Conservation (phyloP, 148 eudicot genomes). For the Dianthus caryophyllus region DNA sequence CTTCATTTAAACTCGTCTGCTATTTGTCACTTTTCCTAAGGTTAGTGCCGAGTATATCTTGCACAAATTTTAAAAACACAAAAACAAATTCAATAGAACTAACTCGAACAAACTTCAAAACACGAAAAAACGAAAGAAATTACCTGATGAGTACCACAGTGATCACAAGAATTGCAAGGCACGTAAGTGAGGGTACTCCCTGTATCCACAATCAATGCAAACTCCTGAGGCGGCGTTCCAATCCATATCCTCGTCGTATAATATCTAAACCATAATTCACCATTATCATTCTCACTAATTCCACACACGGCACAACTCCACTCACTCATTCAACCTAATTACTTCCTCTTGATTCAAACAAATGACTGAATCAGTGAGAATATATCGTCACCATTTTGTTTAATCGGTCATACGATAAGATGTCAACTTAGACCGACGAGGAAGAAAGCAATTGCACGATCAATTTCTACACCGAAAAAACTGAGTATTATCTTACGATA, state of each 20-base stretch:
- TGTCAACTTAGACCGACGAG: no score
- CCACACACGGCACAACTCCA: neutral
- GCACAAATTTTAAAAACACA: neutral
- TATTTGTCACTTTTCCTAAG: neutral
- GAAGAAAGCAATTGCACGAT: no score
- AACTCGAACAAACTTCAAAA: neutral
- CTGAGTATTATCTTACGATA: no score
- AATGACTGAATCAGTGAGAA: no score
- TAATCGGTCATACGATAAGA: neutral
- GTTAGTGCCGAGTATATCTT: neutral
- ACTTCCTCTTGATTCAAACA: no score
- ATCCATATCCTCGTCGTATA: slow-evolving; percentile 83
- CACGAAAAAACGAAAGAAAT: neutral
- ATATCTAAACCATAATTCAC: slow-evolving; percentile 39
- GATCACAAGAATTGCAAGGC: slow-evolving; percentile 82
- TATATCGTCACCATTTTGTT: neutral
- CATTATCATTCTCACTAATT: neutral
- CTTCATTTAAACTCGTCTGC: neutral
- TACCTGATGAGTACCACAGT: slow-evolving; percentile 96
- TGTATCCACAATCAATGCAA: slow-evolving; percentile 87
- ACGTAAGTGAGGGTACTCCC: slow-evolving; percentile 97
- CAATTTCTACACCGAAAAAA: no score
- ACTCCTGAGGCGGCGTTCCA: slow-evolving; percentile 83
- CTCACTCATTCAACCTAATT: neutral
- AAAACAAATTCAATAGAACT: neutral